Evolutionary conservation across 495 filamentous ascomycete genomes (phyloP).

Genomic region (Neurospora sp.): DNA sequence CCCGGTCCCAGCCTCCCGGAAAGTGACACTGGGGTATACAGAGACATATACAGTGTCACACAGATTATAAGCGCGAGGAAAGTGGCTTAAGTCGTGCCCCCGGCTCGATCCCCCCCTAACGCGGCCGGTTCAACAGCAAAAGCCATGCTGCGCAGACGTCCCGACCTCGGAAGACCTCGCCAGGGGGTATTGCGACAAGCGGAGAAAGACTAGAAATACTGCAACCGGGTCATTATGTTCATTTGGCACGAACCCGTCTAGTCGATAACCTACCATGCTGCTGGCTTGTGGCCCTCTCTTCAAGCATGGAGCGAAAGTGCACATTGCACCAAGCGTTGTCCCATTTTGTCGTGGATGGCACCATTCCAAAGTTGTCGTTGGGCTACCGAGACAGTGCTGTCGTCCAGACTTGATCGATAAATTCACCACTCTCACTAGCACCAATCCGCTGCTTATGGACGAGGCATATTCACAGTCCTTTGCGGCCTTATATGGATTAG

Average conservation of each 20-base stretch:
- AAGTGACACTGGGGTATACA: neutral
- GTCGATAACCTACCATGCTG: neutral
- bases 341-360: neutral
- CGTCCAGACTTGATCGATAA: neutral
- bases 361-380: neutral
- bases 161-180: neutral
- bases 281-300: neutral
- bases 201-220: neutral
- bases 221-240: neutral
- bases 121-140: neutral
- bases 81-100: neutral
- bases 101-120: neutral
- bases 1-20: neutral
- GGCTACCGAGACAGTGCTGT: neutral
- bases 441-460: neutral
- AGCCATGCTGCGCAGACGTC: neutral
- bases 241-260: neutral
- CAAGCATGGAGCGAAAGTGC: neutral
- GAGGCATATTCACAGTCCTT: neutral
- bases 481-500: neutral
- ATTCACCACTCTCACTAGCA: neutral
- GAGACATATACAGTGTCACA: neutral
- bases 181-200: neutral
- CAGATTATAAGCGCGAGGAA: neutral
- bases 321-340: neutral